These are phyloP conservation scores for Basipetospora chlamydospora DNA, from an alignment of 2,329 filamentous ascomycete genomes.

Conservation along the genomic window DNA sequence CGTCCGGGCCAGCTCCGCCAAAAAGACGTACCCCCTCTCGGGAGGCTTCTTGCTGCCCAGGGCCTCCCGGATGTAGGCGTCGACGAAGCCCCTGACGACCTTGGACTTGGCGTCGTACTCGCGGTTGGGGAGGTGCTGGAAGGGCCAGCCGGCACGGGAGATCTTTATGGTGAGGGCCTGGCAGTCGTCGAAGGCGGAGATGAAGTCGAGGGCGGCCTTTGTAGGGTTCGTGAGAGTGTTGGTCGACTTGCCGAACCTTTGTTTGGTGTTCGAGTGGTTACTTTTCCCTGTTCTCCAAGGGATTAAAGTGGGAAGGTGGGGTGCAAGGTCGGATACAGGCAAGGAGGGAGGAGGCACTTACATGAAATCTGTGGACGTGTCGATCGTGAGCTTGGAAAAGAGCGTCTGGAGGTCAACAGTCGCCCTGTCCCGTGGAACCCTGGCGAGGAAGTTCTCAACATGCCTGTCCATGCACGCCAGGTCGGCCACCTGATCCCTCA, in stretches of 20 bases:
- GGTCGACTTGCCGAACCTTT: conserved; percentile 27
- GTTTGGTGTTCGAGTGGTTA: too few species aligned
- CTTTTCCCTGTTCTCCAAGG: too few species aligned
- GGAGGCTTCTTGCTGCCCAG: conserved; percentile 21
- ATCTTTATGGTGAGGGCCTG: neutral
- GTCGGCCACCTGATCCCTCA: conserved; percentile 70
- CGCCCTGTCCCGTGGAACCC: conserved; percentile 44
- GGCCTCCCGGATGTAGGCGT: conserved; percentile 57
- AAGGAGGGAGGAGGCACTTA: neutral
- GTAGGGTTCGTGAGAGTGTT: conserved; percentile 22
- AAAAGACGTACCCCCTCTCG: conserved; percentile 64
- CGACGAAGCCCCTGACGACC: conserved; percentile 11
- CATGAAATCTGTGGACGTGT: conserved; percentile 76
- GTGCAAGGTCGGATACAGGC: neutral
- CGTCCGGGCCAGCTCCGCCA: conserved; percentile 70
- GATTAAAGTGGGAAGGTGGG: neutral
- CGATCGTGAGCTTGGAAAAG: conserved; percentile 74
- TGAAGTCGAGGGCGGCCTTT: conserved; percentile 26
- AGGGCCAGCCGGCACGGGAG: neutral
- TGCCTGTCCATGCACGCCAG: conserved; percentile 70
- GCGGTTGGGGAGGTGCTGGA: neutral
- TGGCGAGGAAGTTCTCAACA: conserved; percentile 56
- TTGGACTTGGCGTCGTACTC: conserved; percentile 12
- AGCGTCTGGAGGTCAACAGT: conserved; percentile 55
- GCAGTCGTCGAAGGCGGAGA: conserved; percentile 27